phyloP scores from a whole-genome alignment of 257 asterid genomes.

The Fraxinus quadrangulata region DNA sequence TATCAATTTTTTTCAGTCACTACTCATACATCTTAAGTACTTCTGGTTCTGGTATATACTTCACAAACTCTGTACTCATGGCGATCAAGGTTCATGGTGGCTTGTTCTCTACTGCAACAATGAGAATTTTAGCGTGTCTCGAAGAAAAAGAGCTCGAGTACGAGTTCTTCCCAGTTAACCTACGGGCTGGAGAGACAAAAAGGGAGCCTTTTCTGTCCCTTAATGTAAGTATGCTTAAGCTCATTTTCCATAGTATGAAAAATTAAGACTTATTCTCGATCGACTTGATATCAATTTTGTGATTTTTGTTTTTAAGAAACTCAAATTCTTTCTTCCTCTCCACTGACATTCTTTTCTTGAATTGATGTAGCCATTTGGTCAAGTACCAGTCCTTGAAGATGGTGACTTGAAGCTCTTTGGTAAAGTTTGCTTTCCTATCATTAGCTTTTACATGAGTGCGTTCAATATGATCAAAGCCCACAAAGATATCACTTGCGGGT shows the following conservation, averaged over 20 bases:
- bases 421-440: background rate
- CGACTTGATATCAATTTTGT: background rate
- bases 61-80: conserved; percentile 6
- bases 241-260: background rate
- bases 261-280: no score
- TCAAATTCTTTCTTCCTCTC: background rate
- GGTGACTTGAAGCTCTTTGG: conserved; percentile 55
- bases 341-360: background rate
- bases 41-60: background rate
- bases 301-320: background rate
- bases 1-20: background rate
- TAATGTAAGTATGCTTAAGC: conserved; percentile 19
- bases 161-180: conserved; percentile 21
- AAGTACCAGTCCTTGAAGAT: conserved; percentile 49
- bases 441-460: background rate
- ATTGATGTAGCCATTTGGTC: conserved; percentile 51
- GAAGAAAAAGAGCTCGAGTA: conserved; percentile 35
- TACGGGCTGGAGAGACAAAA: conserved; percentile 31
- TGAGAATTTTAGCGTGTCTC: conserved; percentile 24
- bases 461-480: background rate
- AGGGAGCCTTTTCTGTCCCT: conserved; percentile 35
- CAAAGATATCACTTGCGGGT: background rate
- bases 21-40: background rate
- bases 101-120: conserved; percentile 25
- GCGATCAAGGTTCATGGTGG: conserved; percentile 35